A percentile compares a stretch with the other conserved stretches of the same genome.
phyloP scores from a whole-genome alignment of 106 monocot species.

The Dendrobium huoshanense region DNA sequence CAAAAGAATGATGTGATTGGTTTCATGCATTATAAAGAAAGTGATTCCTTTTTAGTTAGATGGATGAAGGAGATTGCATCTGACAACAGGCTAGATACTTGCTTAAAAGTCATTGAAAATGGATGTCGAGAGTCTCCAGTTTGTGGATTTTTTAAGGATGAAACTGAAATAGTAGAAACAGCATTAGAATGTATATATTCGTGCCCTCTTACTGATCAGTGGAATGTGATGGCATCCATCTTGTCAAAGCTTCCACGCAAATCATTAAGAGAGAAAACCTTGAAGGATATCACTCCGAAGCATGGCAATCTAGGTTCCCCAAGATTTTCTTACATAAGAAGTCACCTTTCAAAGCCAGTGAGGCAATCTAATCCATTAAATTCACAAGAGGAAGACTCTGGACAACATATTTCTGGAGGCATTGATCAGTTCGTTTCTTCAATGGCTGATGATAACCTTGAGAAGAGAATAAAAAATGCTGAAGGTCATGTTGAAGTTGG shows the following conservation, averaged over 20 bases:
- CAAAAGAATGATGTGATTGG: conserved; percentile 8
- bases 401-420: conserved; percentile 14
- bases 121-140: conserved; percentile 51
- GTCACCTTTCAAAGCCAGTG: conserved; percentile 21
- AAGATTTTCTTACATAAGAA: conserved; percentile 23
- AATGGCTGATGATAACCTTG: conserved; percentile 35
- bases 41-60: conserved; percentile 48
- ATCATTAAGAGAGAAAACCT: conserved; percentile 39
- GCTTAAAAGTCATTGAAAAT: conserved; percentile 72
- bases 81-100: conserved; percentile 65
- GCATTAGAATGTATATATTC: conserved; percentile 66
- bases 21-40: conserved; percentile 13
- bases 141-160: conserved; percentile 58
- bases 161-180: conserved; percentile 58
- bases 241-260: conserved; percentile 64
- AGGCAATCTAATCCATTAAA: neutral
- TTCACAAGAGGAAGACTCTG: conserved; percentile 14
- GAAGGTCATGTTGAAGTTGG: conserved; percentile 97
- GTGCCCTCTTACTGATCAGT: conserved; percentile 72
- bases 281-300: conserved; percentile 33
- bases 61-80: conserved; percentile 88
- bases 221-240: conserved; percentile 81
- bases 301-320: conserved; percentile 25
- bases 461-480: conserved; percentile 56
- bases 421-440: conserved; percentile 12